Percentiles rank a stretch among this genome's conserved stretches.
phyloP scores from a whole-genome alignment of 148 eudicot species.

The Vaccinium vitisidaea region DNA sequence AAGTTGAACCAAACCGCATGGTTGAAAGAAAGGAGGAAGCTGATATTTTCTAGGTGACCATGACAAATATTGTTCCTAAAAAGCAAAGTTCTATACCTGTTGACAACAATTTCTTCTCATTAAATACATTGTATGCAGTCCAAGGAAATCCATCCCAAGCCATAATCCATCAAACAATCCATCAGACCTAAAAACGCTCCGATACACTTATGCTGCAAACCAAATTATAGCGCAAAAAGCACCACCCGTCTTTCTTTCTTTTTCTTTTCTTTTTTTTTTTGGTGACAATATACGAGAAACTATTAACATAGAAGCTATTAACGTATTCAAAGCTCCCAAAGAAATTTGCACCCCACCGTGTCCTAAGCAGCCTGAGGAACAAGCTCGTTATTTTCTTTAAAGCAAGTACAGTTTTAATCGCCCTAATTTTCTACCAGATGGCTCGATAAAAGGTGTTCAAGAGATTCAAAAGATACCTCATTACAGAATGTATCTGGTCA shows the following conservation, averaged over 20 bases:
- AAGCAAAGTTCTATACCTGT: background rate
- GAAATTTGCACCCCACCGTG: background rate
- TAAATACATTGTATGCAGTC: background rate
- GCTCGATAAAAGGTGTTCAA: background rate
- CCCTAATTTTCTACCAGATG: background rate
- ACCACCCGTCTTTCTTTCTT: background rate
- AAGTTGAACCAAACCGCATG: background rate
- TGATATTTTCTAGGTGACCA: background rate
- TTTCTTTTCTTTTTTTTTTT: no score
- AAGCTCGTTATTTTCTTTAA: conserved; percentile 1
- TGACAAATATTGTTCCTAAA: background rate
- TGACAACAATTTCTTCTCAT: background rate
- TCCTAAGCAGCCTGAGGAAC: background rate
- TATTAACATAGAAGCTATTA: background rate
- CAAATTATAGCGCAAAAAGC: background rate
- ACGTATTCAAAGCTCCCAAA: background rate
- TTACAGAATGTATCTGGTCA: background rate
- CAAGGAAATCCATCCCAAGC: background rate
- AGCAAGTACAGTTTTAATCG: background rate
- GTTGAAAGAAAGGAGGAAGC: background rate
- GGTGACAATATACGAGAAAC: background rate
- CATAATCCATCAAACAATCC: background rate
- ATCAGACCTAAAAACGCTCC: background rate
- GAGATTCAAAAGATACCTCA: background rate
- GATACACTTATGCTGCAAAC: background rate